These are phyloP conservation scores for Fistulifera pelliculosa DNA, from an alignment of 108 stramenopile species.

Conservation along the genomic window DNA sequence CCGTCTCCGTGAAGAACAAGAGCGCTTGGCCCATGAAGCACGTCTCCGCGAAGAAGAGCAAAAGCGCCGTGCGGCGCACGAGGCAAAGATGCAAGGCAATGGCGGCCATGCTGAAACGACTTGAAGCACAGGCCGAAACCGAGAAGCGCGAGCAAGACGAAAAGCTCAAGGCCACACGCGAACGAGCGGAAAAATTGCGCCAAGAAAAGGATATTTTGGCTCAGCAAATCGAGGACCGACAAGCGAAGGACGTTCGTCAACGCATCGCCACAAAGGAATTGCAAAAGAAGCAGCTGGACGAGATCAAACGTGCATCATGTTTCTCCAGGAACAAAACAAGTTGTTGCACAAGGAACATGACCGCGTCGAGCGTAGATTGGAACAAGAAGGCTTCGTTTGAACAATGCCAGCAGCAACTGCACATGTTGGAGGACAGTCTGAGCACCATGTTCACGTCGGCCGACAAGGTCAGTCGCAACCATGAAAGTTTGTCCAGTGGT, in stretches of 20 bases:
- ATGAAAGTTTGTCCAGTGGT: conserved; percentile 26
- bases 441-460: conserved; percentile 31
- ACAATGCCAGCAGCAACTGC: conserved; percentile 13
- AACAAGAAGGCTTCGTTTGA: neutral
- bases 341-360: conserved; percentile 29
- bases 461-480: conserved; percentile 33
- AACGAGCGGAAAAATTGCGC: conserved; percentile 15
- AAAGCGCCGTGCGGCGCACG: conserved; percentile 22
- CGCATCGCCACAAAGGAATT: conserved; percentile 15
- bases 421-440: conserved; percentile 14
- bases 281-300: conserved; percentile 38
- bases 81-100: conserved; percentile 39
- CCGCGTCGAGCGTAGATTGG: conserved; percentile 18
- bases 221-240: conserved; percentile 15
- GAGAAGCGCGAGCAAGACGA: conserved; percentile 32
- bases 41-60: neutral
- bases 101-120: conserved; percentile 35
- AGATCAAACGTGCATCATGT: conserved; percentile 58
- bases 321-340: conserved; percentile 41
- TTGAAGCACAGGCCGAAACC: conserved; percentile 38
- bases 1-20: neutral
- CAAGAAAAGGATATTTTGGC: neutral
- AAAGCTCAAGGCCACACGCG: conserved; percentile 32
- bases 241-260: conserved; percentile 31
- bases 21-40: neutral